These are phyloP conservation scores for Neospermospora avenae DNA, from an alignment of 2,329 filamentous ascomycete species.

Conservation along the genomic window DNA sequence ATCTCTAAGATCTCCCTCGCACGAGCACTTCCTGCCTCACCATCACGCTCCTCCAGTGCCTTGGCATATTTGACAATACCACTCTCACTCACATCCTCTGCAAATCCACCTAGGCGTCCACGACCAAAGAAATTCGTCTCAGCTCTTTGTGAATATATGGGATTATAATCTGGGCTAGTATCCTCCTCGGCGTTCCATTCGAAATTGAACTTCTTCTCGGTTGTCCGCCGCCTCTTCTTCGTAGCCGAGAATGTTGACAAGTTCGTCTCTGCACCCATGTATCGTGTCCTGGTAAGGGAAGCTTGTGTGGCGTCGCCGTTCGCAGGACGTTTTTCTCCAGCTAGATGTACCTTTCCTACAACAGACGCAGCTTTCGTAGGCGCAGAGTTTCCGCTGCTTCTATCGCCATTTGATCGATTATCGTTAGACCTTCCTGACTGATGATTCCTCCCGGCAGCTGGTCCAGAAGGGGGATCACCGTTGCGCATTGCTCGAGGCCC, in stretches of 20 bases:
- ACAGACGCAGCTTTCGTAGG: constrained; percentile 32
- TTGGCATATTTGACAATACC: constrained; percentile 57
- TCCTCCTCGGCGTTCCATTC: constrained; percentile 97
- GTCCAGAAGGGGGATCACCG: constrained; percentile 45
- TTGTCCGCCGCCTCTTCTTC: constrained; percentile 91
- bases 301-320: constrained; percentile 64
- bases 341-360: constrained; percentile 33
- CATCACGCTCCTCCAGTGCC: constrained; percentile 71
- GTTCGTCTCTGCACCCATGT: constrained; percentile 88
- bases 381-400: constrained; percentile 6
- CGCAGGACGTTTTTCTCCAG: constrained; percentile 37
- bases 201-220: constrained; percentile 98
- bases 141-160: constrained; percentile 67
- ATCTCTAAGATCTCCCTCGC: constrained; percentile 82
- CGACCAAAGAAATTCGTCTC: constrained; percentile 69
- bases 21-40: constrained; percentile 70
- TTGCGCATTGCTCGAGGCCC: constrained; percentile 68
- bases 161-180: constrained; percentile 80
- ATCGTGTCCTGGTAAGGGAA: constrained; percentile 71
- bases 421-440: constrained; percentile 14
- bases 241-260: constrained; percentile 87
- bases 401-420: background rate
- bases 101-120: constrained; percentile 64
- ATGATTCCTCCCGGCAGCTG: constrained; percentile 32
- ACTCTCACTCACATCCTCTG: constrained; percentile 54